Base-by-base conservation (phyloP, 2,329 filamentous ascomycete species). In the Curvularia lunata region DNA sequence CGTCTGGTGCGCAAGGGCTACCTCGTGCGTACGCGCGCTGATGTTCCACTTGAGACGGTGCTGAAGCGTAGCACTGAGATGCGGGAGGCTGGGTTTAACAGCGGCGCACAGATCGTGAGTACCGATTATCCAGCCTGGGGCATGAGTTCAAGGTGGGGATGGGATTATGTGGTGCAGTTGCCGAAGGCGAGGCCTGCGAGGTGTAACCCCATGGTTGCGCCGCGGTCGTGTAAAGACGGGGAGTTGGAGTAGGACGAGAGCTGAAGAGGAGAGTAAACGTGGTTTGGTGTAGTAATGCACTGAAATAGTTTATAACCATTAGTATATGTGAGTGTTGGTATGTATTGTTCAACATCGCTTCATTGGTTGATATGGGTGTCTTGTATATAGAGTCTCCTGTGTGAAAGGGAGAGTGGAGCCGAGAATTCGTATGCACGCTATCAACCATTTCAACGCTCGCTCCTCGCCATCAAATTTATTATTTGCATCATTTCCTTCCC, bases 61-160 rank as follows among this genome's bases (percentile, higher is more conserved):
- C 58, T 81, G 18, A 65, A 67, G 13, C 72, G 72, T 52, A 78
- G 81, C 53, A 75, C 72, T 2, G 79, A 79, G 23, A 79, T 77
- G 77, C 70, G 80, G 18, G 78, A 81, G 1, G 60, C 62, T 10
- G 81, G 81, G 1, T 77, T 82, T 40, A 57, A 71, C 45, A 82
- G 80, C 45, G 82, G 81, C 6, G 82, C 82, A 25, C 82, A 83
- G 62, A 73, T 84, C 54, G 79, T 83, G 1, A 81, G 78, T 30
- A 83, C 81, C 0, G 82, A 84, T 61, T 84, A 78, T 53, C 81
- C 81, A 6, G 73, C 65, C 1, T 80, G 78, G 60, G 81, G 82
- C 0, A 79, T 81, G 80, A 78, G 75, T 43, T 72, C 77, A 45
- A 72, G 81, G 27, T 84, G 79, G 76, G 77, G 76, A 18, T 79